Base-by-base conservation (phyloP, 2,329 filamentous ascomycete genomes). In the Curvularia hawaiiensis region DNA sequence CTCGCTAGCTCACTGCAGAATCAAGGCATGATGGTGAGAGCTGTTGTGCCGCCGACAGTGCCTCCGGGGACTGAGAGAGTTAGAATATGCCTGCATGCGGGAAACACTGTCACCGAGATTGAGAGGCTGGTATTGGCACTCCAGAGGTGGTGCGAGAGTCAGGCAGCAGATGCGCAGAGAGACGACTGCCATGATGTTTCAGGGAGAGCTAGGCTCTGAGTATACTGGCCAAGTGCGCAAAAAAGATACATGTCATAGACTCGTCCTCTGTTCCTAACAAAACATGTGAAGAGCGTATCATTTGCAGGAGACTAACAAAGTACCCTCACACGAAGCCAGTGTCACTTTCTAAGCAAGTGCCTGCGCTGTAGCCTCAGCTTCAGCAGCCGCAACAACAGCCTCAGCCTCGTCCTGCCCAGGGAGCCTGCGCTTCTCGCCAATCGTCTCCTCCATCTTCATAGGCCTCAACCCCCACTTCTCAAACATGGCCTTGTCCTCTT, bases 401-500 rank as follows among this genome's bases (percentile, higher is more conserved):
- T 64, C 54, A 4, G 61, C 54, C 3, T 58, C 55, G 7, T 62
- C 49, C 22, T 56, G 52, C 10, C 60, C 61, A 26, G 59, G 50
- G 40, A 60, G 43, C 51, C 69, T 70, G 44, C 69, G 55, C 56
- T 70, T 64, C 22, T 73, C 71, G 39, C 70, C 69, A 49, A 75
- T 66, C 0, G 72, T 75, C 56, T 76, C 72, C 30, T 75, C 64
- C 58, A 68, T 72, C 55, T 70, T 69, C 91, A 97, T 96, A 1
- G 92, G 90, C 70, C 85, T 83, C 57, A 95, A 79, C 0, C 92
- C 92, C 90, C 91, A 96, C 50, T 86, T 84, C 2, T 88, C 85
- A 78, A 97, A 96, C 87, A 96, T 91, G 41, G 80, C 87, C 61
- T 85, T 88, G 70, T 97, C 92, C 77, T 96, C 90, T 61, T 95